These are phyloP conservation scores for Lantana camara DNA, from an alignment of 257 asterid genomes.

Conservation along the genomic window DNA sequence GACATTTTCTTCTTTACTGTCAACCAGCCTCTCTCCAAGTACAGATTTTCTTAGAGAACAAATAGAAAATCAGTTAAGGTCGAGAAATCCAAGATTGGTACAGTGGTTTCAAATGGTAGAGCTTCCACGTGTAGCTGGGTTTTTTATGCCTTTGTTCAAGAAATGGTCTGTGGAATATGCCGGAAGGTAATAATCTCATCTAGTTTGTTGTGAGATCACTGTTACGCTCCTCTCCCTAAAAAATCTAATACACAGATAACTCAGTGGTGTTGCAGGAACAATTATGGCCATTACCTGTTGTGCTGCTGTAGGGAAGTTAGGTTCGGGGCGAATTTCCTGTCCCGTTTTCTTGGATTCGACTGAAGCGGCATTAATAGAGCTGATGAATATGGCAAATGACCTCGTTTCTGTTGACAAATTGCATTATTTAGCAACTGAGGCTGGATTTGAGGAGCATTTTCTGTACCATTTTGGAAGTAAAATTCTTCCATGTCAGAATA, in stretches of 20 bases:
- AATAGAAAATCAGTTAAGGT: constrained; percentile 56
- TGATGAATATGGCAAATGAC: constrained; percentile 54
- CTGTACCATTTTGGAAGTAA: constrained; percentile 64
- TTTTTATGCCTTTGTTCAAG: constrained; percentile 73
- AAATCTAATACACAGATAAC: constrained; percentile 37
- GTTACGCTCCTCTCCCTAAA: background rate
- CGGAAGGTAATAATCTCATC: constrained; percentile 52
- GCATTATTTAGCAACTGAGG: constrained; percentile 71
- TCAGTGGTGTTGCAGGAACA: constrained; percentile 92
- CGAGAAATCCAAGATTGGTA: constrained; percentile 55
- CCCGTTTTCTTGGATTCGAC: constrained; percentile 41
- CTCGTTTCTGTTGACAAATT: constrained; percentile 59
- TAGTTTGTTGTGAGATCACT: background rate
- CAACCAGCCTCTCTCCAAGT: constrained; percentile 58
- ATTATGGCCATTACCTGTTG: constrained; percentile 72
- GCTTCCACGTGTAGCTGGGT: constrained; percentile 60
- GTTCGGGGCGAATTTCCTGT: constrained; percentile 45
- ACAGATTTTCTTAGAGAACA: constrained; percentile 45
- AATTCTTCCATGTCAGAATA: constrained; percentile 58
- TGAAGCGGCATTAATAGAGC: constrained; percentile 52
- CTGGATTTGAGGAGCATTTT: constrained; percentile 80
- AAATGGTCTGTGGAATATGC: constrained; percentile 84
- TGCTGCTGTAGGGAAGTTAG: constrained; percentile 59
- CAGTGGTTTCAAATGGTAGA: constrained; percentile 71
- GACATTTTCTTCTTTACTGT: constrained; percentile 35